Conservation (phyloP, 2,329 filamentous ascomycete genomes). For the Lizonia empirigonia region DNA sequence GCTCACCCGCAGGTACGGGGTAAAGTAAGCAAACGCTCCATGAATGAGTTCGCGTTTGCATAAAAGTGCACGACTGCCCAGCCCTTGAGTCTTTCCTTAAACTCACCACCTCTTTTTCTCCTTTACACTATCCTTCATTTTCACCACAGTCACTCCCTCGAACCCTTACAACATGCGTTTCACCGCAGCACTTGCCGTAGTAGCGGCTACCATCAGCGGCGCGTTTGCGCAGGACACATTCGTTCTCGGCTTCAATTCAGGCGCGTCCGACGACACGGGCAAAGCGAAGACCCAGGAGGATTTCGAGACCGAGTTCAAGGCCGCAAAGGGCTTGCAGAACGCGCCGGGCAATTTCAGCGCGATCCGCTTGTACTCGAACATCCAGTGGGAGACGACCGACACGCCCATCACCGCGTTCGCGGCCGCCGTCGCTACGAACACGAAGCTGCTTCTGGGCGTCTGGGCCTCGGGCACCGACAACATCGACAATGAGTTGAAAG, state of each 20-base stretch:
- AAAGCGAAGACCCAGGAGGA: conserved; percentile 64
- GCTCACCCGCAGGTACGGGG: too few species aligned
- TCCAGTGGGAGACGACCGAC: conserved; percentile 68
- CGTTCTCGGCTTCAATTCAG: conserved; percentile 44
- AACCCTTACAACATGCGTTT: conserved; percentile 26
- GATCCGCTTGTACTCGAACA: conserved; percentile 74
- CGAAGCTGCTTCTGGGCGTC: conserved; percentile 46
- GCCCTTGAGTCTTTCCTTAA: too few species aligned
- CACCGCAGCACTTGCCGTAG: conserved; percentile 27
- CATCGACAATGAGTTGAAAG: conserved; percentile 44
- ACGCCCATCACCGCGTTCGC: conserved; percentile 62
- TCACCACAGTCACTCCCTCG: conserved; percentile 14
- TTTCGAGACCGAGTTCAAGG: conserved; percentile 72
- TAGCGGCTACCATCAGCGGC: conserved; percentile 30
- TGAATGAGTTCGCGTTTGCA: too few species aligned
- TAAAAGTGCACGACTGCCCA: too few species aligned
- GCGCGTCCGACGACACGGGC: conserved; percentile 36
- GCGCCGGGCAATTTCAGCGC: conserved; percentile 69
- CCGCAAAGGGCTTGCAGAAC: conserved; percentile 65
- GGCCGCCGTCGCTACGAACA: conserved; percentile 44
- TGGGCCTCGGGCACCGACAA: conserved; percentile 61
- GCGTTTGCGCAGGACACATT: conserved; percentile 30
- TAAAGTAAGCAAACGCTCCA: too few species aligned
- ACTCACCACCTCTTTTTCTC: neutral
- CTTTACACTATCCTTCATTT: neutral